Conservation (phyloP, 2,329 filamentous ascomycete genomes). For the Teratosphaeria pseudoeucalypti region DNA sequence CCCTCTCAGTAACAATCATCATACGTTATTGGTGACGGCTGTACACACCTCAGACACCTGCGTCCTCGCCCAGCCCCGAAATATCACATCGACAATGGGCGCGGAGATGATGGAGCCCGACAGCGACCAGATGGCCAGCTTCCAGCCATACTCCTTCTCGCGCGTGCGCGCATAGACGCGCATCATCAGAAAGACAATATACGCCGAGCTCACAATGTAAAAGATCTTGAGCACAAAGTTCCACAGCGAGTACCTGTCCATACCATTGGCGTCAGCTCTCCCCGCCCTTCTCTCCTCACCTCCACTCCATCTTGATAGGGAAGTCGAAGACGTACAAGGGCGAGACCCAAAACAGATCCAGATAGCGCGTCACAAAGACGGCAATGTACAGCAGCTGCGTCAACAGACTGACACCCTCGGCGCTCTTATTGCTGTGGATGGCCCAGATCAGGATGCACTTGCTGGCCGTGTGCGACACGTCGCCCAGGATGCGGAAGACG, state of each 20-base stretch:
- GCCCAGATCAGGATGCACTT: slow-evolving; percentile 86
- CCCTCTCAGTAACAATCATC: neutral
- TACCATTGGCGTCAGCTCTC: neutral
- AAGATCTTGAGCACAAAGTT: slow-evolving; percentile 81
- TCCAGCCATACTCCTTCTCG: slow-evolving; percentile 89
- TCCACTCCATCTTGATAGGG: neutral
- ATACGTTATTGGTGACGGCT: neutral
- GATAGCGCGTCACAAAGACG: slow-evolving; percentile 80
- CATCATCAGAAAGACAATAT: slow-evolving; percentile 82
- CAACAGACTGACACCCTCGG: slow-evolving; percentile 84
- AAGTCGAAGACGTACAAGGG: slow-evolving; percentile 11
- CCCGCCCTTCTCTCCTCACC: neutral
- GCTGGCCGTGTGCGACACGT: slow-evolving; percentile 73
- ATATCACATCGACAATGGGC: slow-evolving; percentile 62
- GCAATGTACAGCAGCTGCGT: slow-evolving; percentile 78
- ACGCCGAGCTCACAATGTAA: slow-evolving; percentile 74
- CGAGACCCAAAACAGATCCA: slow-evolving; percentile 50
- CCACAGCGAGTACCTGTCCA: slow-evolving; percentile 38
- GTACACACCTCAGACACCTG: slow-evolving; percentile 22
- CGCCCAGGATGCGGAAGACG: slow-evolving; percentile 62
- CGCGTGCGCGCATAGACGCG: slow-evolving; percentile 76
- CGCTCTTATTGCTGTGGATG: slow-evolving; percentile 78
- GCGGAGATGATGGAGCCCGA: slow-evolving; percentile 55
- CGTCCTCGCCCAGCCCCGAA: slow-evolving; percentile 33
- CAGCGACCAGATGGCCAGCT: slow-evolving; percentile 63